phyloP scores from a whole-genome alignment of 345 rosid genomes.

The Aquilaria malaccensis region DNA sequence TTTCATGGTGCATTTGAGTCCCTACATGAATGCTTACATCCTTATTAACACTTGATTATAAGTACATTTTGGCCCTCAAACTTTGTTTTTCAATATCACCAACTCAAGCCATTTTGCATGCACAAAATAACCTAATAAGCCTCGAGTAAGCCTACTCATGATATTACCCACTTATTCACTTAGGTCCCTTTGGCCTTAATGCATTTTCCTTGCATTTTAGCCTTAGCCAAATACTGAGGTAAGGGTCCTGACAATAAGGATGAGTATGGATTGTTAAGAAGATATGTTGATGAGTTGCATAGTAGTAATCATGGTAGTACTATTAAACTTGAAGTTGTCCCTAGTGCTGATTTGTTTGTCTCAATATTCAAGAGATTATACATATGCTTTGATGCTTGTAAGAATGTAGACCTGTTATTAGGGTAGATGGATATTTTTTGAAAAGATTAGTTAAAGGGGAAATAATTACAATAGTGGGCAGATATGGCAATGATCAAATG shows the following conservation, averaged over 20 bases:
- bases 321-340: not conserved
- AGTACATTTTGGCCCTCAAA: too few relatives aligned
- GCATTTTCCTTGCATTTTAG: too few relatives aligned
- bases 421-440: not conserved
- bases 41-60: too few relatives aligned
- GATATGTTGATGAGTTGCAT: not conserved
- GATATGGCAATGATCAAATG: conserved; percentile 5
- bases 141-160: too few relatives aligned
- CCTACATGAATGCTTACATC: too few relatives aligned
- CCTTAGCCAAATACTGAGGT: too few relatives aligned
- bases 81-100: too few relatives aligned
- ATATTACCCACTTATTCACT: too few relatives aligned
- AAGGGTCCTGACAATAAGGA: not conserved
- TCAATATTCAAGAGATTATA: not conserved
- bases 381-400: not conserved
- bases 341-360: not conserved
- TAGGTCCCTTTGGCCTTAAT: too few relatives aligned
- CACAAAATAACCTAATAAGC: too few relatives aligned
- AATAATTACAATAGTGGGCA: not conserved
- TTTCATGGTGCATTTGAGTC: too few relatives aligned
- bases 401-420: not conserved
- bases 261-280: not conserved
- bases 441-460: not conserved
- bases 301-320: not conserved
- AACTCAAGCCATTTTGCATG: too few relatives aligned